Evolutionary conservation across 2,329 filamentous ascomycete genomes (phyloP), one percentile per base, ranked within the genome.

Genomic region (Lecanicillium sp.): DNA sequence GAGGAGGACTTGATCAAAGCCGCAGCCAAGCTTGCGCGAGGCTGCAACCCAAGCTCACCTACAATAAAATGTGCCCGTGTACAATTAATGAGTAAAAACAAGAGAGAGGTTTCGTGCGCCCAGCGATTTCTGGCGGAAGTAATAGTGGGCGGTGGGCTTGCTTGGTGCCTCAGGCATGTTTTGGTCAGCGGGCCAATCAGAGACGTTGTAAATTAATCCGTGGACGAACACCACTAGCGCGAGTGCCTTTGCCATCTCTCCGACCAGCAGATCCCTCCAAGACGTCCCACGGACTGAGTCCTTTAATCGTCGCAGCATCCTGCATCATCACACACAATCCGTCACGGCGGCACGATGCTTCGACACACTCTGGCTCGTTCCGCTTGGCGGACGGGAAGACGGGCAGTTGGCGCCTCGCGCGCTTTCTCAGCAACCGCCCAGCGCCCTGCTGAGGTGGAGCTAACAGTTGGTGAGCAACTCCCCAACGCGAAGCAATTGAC

Each of bases 381-480:
- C 71, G 72, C 77, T 68, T 76, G 76, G 72, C 76, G 77, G 74
- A 72, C 72, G 55, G 67, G 74, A 66, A 71, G 70, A 60, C 72
- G 69, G 58, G 68, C 68, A 58, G 68, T 65, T 62, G 68, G 65
- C 61, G 77, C 77, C 66, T 73, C 79, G 63, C 81, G 88, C 69
- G 71, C 84, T 57, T 95, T 98, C 72, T 77, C 84, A 66, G 84
- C 82, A 56, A 88, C 86, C 52, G 67, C 77, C 58, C 78, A 76
- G 66, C 79, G 87, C 64, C 77, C 77, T 55, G 90, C 88, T 54
- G 88, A 97, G 73, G 89, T 98, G 59, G 88, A 96, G 77, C 79
- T 98, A 65, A 98, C 90, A 59, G 80, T 96, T 73, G 87, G 87
- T 94, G 56, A 59, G 59, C 53, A 50, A 48, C 42, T 49, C 46